Conservation (phyloP, 106 monocot genomes). For the Cymbidium sinense region DNA sequence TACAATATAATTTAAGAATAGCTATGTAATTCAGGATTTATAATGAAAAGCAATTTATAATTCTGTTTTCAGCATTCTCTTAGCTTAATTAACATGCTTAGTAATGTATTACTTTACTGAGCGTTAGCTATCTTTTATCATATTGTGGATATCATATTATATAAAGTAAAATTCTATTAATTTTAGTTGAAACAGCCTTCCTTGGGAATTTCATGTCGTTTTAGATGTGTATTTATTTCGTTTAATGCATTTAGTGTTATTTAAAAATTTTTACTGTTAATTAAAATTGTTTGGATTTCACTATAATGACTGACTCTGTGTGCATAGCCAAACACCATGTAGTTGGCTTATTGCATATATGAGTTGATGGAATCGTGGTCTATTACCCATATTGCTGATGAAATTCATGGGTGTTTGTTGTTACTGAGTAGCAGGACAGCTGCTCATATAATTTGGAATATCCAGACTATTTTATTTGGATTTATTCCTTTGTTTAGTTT, state of each 20-base stretch:
- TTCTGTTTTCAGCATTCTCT: too few species aligned
- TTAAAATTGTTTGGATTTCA: not conserved
- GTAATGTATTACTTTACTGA: not conserved
- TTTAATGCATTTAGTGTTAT: not conserved
- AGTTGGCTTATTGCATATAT: not conserved
- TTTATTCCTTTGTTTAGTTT: not conserved
- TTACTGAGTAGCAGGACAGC: not conserved
- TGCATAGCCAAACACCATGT: not conserved
- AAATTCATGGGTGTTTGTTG: not conserved
- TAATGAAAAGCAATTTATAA: too few species aligned
- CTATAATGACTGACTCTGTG: not conserved
- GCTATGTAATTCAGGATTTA: too few species aligned
- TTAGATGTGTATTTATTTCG: too few species aligned
- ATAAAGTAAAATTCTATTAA: not conserved
- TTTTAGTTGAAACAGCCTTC: not conserved
- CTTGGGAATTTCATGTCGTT: not conserved
- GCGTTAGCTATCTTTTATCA: not conserved
- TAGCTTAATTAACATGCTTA: not conserved
- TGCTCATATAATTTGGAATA: too few species aligned
- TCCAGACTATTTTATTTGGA: not conserved
- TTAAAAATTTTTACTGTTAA: not conserved
- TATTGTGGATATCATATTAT: too few species aligned
- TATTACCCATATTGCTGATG: not conserved
- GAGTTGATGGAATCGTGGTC: too few species aligned
- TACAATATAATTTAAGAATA: not conserved